Evolutionary conservation across 2,329 filamentous ascomycete genomes (phyloP).

Genomic region (Coleophoma cylindrospora): DNA sequence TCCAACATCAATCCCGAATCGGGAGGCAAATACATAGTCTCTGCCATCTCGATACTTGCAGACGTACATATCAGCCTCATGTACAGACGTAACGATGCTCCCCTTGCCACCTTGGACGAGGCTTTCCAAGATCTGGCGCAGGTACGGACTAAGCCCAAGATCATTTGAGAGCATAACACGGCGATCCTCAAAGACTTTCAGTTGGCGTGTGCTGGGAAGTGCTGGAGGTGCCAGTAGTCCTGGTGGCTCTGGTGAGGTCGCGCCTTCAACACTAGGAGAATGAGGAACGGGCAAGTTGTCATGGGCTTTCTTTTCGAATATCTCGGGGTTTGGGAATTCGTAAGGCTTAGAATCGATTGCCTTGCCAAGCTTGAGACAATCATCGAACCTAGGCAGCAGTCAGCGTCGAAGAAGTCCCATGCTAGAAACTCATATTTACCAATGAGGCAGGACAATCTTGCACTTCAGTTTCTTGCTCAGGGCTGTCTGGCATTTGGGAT

Average conservation of each 20-base stretch:
- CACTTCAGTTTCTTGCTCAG: conserved; percentile 60
- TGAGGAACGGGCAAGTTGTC: conserved; percentile 50
- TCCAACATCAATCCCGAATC: conserved; percentile 75
- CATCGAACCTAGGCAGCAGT: conserved; percentile 69
- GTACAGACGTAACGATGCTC: conserved; percentile 56
- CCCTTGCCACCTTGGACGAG: conserved; percentile 72
- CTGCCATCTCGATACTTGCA: conserved; percentile 81
- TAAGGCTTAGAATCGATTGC: conserved; percentile 89
- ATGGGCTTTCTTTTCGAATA: conserved; percentile 56
- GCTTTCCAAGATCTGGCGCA: conserved; percentile 62
- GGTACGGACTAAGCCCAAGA: conserved; percentile 62
- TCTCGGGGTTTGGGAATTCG: conserved; percentile 77
- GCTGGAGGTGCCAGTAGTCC: conserved; percentile 32
- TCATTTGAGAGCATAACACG: conserved; percentile 74
- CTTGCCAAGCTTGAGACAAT: conserved; percentile 89
- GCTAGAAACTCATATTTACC: conserved; percentile 45
- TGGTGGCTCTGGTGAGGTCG: conserved; percentile 48
- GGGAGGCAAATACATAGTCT: conserved; percentile 73
- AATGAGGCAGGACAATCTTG: conserved; percentile 89
- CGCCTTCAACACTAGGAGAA: conserved; percentile 61
- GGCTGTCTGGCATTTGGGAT: conserved; percentile 64
- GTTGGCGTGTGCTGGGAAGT: conserved; percentile 41
- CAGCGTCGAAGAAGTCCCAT: conserved; percentile 15
- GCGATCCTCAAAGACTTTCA: conserved; percentile 73
- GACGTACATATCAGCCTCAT: conserved; percentile 75